Evolutionary conservation across 2,329 filamentous ascomycete species (phyloP).

Genomic region (Parastagonospora nodorum): DNA sequence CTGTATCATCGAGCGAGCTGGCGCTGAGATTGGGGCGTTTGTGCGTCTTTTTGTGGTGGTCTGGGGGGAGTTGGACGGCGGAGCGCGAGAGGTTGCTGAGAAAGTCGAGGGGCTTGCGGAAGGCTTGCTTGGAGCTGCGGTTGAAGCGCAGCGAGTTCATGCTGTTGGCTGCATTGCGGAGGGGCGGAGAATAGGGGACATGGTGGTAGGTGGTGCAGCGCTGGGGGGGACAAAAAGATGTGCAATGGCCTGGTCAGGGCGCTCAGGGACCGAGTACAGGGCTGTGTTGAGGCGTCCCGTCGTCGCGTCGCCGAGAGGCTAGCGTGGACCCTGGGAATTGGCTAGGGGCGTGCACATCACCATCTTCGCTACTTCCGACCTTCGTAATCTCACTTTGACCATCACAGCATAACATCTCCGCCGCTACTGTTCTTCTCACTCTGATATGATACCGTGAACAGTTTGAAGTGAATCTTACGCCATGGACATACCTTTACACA

Average conservation of each 20-base stretch:
- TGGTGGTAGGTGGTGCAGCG: not conserved
- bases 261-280: too few species aligned
- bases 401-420: too few species aligned
- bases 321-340: too few species aligned
- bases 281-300: too few species aligned
- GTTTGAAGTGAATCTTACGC: too few species aligned
- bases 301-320: too few species aligned
- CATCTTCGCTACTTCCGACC: too few species aligned
- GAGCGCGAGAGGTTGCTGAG: slow-evolving; percentile 37
- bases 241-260: not conserved
- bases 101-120: slow-evolving; percentile 43
- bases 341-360: too few species aligned
- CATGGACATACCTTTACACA: too few species aligned
- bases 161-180: slow-evolving; percentile 26
- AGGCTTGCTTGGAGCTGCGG: slow-evolving; percentile 35
- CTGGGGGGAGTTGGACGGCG: slow-evolving; percentile 17
- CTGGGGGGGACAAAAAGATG: not conserved
- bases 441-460: too few species aligned
- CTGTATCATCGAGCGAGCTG: slow-evolving; percentile 46
- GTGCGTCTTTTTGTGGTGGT: slow-evolving; percentile 15
- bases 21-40: slow-evolving; percentile 40
- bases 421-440: too few species aligned
- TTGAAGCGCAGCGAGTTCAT: slow-evolving; percentile 45
- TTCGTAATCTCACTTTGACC: too few species aligned
- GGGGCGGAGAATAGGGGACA: slow-evolving; percentile 24